Evolutionary conservation across 2,329 filamentous ascomycete genomes (phyloP).

Genomic region (Diaporthe ampelina): DNA sequence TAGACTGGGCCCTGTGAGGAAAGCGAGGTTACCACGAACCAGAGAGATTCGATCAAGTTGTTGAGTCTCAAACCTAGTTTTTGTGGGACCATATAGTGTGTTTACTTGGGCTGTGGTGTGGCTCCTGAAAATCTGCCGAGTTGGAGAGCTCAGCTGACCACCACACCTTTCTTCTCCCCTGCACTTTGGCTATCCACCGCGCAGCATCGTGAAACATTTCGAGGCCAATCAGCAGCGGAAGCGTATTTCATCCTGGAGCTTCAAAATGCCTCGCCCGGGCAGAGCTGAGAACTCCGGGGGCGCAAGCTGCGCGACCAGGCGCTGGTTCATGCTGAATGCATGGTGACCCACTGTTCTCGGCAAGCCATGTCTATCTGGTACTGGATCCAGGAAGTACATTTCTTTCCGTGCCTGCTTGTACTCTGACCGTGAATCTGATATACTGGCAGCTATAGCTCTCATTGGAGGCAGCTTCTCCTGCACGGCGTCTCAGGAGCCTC

Average conservation of each 20-base stretch:
- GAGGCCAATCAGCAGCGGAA: slow-evolving; percentile 16
- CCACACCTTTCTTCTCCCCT: slow-evolving; percentile 21
- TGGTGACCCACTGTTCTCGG: slow-evolving; percentile 5
- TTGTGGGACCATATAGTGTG: slow-evolving; percentile 19
- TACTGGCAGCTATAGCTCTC: slow-evolving; percentile 8
- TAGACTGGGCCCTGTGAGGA: background rate
- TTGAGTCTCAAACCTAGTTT: slow-evolving; percentile 30
- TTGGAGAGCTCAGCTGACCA: slow-evolving; percentile 26
- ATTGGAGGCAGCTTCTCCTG: slow-evolving; percentile 24
- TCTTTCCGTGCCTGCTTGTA: slow-evolving; percentile 5
- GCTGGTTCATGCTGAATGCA: slow-evolving; percentile 8
- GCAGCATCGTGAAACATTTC: slow-evolving; percentile 25
- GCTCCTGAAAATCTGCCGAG: slow-evolving; percentile 16
- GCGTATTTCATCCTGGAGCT: slow-evolving; percentile 14
- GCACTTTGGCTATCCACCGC: slow-evolving; percentile 26
- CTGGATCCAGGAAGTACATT: slow-evolving; percentile 13
- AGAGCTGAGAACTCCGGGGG: slow-evolving; percentile 24
- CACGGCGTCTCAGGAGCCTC: slow-evolving; percentile 18
- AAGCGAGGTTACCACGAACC: background rate
- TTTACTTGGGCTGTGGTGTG: slow-evolving; percentile 5
- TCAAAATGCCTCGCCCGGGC: slow-evolving; percentile 4
- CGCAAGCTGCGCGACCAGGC: background rate
- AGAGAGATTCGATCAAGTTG: slow-evolving; percentile 9
- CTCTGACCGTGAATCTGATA: slow-evolving; percentile 14
- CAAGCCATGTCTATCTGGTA: slow-evolving; percentile 16